phyloP scores from a whole-genome alignment of 495 filamentous ascomycete genomes.

The Lindgomyces ingoldianus region DNA sequence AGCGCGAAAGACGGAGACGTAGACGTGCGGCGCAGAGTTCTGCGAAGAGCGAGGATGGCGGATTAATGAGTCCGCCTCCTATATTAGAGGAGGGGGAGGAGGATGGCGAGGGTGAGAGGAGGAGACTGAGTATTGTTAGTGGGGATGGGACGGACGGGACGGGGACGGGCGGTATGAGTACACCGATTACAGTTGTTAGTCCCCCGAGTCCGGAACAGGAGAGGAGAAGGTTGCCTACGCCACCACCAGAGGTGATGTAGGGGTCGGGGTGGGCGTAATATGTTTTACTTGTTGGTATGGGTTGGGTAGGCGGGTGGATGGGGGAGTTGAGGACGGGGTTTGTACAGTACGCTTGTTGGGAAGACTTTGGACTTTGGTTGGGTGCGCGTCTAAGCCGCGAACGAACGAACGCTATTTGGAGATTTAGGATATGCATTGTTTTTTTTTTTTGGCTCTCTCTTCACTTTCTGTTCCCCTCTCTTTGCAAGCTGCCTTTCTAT shows the following conservation, averaged over 20 bases:
- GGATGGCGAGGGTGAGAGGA: slow-evolving; percentile 17
- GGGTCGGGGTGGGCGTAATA: not conserved
- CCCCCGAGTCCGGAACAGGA: slow-evolving; percentile 39
- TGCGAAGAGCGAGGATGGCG: slow-evolving; percentile 24
- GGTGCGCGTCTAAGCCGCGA: not conserved
- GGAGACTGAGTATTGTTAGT: slow-evolving; percentile 1
- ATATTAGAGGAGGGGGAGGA: slow-evolving; percentile 33
- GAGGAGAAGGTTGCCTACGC: slow-evolving; percentile 26
- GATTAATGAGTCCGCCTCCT: slow-evolving; percentile 25
- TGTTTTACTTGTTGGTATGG: not conserved
- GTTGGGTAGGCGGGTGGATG: no score
- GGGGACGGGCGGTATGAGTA: not conserved
- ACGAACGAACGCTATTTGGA: not conserved
- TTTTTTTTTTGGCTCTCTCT: not conserved
- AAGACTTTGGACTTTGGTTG: not conserved
- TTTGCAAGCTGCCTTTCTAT: no score
- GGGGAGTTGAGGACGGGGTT: no score
- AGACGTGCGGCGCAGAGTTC: slow-evolving; percentile 27
- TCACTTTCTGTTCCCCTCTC: not conserved
- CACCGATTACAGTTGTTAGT: slow-evolving; percentile 39
- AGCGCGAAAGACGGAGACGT: slow-evolving; percentile 39
- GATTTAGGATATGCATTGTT: not conserved
- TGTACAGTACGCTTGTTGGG: not conserved
- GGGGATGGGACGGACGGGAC: slow-evolving; percentile 14
- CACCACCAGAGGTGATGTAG: slow-evolving; percentile 18